Evolutionary conservation across 73 alveolate genomes (phyloP).

Genomic region (Paramecium sexaurelia): DNA sequence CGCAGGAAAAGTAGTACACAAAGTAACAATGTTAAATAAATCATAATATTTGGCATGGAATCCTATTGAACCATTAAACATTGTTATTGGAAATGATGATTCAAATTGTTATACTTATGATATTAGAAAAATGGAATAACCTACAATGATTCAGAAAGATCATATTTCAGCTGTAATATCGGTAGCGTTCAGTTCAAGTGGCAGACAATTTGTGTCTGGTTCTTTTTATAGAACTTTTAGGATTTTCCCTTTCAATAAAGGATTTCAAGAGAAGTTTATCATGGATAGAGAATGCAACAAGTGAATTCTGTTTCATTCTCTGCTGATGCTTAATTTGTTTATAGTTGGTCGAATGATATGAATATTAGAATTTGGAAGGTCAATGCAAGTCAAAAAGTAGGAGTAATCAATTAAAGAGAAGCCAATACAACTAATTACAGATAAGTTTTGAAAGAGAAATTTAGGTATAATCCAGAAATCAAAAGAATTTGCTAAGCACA

Average conservation of each 20-base stretch:
- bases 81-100: constrained; percentile 98
- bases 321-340: constrained; percentile 91
- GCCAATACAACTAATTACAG: constrained; percentile 84
- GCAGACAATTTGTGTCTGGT: constrained; percentile 98
- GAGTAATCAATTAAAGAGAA: constrained; percentile 88
- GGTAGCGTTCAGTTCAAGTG: constrained; percentile 94
- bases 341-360: constrained; percentile 96
- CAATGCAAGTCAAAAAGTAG: constrained; percentile 86
- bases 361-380: constrained; percentile 98
- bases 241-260: constrained; percentile 87
- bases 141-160: constrained; percentile 96
- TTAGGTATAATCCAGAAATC: constrained; percentile 87
- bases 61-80: constrained; percentile 97
- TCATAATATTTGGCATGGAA: constrained; percentile 95
- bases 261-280: constrained; percentile 96
- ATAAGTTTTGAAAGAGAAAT: constrained; percentile 89
- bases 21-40: constrained; percentile 88
- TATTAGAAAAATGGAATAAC: constrained; percentile 93
- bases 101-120: constrained; percentile 97
- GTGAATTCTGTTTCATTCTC: constrained; percentile 89
- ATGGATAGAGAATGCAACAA: constrained; percentile 98
- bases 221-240: constrained; percentile 96
- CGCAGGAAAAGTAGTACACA: constrained; percentile 87
- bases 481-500: constrained; percentile 85
- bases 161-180: constrained; percentile 96